Conservation (phyloP, 805 yeast genomes). For the Teunomyces gatunensis region DNA sequence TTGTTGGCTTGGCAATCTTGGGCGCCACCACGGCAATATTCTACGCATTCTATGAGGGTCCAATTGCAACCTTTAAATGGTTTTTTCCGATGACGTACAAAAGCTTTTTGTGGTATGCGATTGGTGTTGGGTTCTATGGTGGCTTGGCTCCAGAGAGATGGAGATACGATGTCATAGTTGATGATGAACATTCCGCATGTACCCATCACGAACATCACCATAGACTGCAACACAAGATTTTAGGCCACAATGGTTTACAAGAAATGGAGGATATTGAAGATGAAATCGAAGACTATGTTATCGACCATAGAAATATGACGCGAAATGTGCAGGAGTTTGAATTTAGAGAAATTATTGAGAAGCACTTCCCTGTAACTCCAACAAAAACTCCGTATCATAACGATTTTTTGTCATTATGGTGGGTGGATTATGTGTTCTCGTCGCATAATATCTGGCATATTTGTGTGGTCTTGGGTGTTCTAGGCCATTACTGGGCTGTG, state of each 20-base stretch:
- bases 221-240: neutral
- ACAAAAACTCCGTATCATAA: conserved; percentile 31
- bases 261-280: conserved; percentile 32
- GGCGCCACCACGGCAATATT: conserved; percentile 68
- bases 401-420: conserved; percentile 63
- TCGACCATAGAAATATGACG: conserved; percentile 6
- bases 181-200: conserved; percentile 31
- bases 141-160: conserved; percentile 86
- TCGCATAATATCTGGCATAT: conserved; percentile 96
- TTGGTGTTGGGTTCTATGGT: conserved; percentile 87
- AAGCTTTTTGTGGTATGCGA: conserved; percentile 69
- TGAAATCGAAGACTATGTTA: conserved; percentile 18
- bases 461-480: conserved; percentile 83
- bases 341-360: conserved; percentile 29
- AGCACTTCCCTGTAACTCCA: conserved; percentile 37
- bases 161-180: conserved; percentile 65
- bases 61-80: conserved; percentile 47
- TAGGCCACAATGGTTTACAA: conserved; percentile 5
- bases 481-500: conserved; percentile 82
- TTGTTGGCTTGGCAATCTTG: conserved; percentile 69
- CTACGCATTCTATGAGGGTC: conserved; percentile 55
- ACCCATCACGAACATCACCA: neutral
- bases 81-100: conserved; percentile 66
- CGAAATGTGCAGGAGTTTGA: conserved; percentile 16
- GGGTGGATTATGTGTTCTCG: conserved; percentile 72